Evolutionary conservation across 2,329 filamentous ascomycete genomes (phyloP).

Genomic region (Pseudogymnoascus sp.): DNA sequence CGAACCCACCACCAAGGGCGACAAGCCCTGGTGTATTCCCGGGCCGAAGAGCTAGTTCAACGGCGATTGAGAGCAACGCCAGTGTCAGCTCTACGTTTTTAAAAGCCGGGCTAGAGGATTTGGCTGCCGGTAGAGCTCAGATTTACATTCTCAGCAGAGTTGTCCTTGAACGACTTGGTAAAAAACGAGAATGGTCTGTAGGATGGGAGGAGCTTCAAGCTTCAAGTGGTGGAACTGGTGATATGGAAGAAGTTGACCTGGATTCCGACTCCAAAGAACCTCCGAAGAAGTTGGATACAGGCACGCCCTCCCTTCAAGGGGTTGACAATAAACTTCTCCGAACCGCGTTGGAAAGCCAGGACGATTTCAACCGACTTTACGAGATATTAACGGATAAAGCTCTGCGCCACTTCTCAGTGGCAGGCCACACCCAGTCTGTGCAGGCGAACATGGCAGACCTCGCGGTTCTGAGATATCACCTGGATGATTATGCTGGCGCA

Average conservation of each 20-base stretch:
- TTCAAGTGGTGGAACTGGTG: constrained; percentile 14
- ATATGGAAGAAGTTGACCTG: constrained; percentile 50
- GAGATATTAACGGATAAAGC: constrained; percentile 77
- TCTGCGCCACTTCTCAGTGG: constrained; percentile 72
- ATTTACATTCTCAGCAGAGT: constrained; percentile 72
- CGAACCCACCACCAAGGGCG: constrained; percentile 33
- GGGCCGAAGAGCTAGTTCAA: constrained; percentile 31
- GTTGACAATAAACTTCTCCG: constrained; percentile 49
- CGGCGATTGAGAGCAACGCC: constrained; percentile 32
- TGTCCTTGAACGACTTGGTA: constrained; percentile 66
- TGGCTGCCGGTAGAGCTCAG: constrained; percentile 76
- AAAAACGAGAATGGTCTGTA: constrained; percentile 63
- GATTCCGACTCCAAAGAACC: constrained; percentile 31
- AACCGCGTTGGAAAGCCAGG: constrained; percentile 50
- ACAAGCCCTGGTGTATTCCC: constrained; percentile 47
- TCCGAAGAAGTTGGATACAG: background rate
- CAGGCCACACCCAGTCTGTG: constrained; percentile 68
- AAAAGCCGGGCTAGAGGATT: constrained; percentile 64
- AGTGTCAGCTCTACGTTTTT: constrained; percentile 39
- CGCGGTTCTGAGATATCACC: constrained; percentile 71
- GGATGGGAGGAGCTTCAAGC: constrained; percentile 55
- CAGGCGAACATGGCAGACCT: constrained; percentile 76
- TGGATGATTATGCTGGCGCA: constrained; percentile 65
- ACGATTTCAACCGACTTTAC: constrained; percentile 58
- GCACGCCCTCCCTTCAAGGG: constrained; percentile 31